These are phyloP conservation scores for Trypanosoma grayi DNA, from an alignment of 208 protist species.

Conservation along the genomic window DNA sequence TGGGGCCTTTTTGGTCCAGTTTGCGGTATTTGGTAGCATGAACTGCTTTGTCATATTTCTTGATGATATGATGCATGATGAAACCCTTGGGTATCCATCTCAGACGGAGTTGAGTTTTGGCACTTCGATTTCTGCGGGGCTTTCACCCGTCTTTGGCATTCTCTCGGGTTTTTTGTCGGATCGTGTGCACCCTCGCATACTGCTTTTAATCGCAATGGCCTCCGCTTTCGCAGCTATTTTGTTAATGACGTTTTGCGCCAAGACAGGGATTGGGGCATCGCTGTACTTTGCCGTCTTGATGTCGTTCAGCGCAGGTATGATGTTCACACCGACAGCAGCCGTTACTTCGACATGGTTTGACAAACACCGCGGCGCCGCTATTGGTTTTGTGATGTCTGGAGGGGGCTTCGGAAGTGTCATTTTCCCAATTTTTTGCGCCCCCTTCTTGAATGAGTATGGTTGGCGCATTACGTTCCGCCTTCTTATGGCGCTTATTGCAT, in stretches of 20 bases:
- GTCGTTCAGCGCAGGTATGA: slow-evolving; percentile 67
- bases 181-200: slow-evolving; percentile 58
- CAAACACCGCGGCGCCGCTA: slow-evolving; percentile 46
- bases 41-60: slow-evolving; percentile 85
- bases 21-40: slow-evolving; percentile 84
- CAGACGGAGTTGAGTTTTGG: slow-evolving; percentile 71
- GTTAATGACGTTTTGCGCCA: slow-evolving; percentile 59
- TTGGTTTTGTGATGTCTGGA: slow-evolving; percentile 79
- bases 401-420: slow-evolving; percentile 73
- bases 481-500: slow-evolving; percentile 73
- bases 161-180: slow-evolving; percentile 74
- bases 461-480: slow-evolving; percentile 82
- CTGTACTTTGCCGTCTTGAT: slow-evolving; percentile 67
- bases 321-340: slow-evolving; percentile 74
- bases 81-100: slow-evolving; percentile 58
- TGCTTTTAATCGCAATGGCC: slow-evolving; percentile 62
- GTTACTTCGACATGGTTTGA: slow-evolving; percentile 76
- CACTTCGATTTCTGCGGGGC: slow-evolving; percentile 69
- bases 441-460: slow-evolving; percentile 64
- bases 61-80: slow-evolving; percentile 65
- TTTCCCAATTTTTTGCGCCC: slow-evolving; percentile 59
- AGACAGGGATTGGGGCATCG: slow-evolving; percentile 54
- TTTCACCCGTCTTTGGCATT: slow-evolving; percentile 72
- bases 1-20: slow-evolving; percentile 74
- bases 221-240: slow-evolving; percentile 60